Evolutionary conservation across 2,329 filamentous ascomycete species (phyloP), one percentile per base, ranked within the genome.

Genomic region (Aspergillus tubingensis): DNA sequence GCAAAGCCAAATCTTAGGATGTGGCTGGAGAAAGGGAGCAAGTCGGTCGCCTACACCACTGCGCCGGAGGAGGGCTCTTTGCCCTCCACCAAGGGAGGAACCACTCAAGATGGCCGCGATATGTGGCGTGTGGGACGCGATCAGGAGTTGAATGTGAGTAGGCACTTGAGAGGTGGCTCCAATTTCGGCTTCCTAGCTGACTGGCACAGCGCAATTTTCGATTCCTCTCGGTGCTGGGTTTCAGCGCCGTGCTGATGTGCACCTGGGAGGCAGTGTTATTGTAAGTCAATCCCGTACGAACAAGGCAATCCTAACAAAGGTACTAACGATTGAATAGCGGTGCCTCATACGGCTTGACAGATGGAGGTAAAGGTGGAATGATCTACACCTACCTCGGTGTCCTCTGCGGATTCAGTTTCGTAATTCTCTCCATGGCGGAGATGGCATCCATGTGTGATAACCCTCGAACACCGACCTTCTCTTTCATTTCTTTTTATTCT

Each of bases 371-470:
- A 44, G 74, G 73, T 27, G 75, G 74, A 6, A 70, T 77, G 66
- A 65, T 77, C 54, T 77, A 77, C 64, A 72, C 73, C 21, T 77
- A 76, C 60, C 61, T 77, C 13, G 68, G 69, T 4, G 72, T 70
- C 10, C 72, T 76, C 66, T 59, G 73, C 15, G 77, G 77, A 7
- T 77, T 76, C 32, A 70, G 77, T 21, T 69, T 72, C 6, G 70
- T 72, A n/a, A 74, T 76, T 50, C 66, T 72, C 8, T 75, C 75
- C 27, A 75, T 80, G 62, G 77, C 74, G 3, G 77, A 79, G 62
- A 72, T 79, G 76, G 80, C 79, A 1, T 81, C 79, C 5, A 83
- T 83, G 77, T 71, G 63, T 60, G 65, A 51, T 10, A 36, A 36
- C 47, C 17, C 30, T 10, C 11, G 4, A 36, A 36, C 32, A 36